Percentiles rank a stretch among this genome's conserved stretches.
phyloP scores from a whole-genome alignment of 331 rosid genomes.

The Erythrophleum ivorense region DNA sequence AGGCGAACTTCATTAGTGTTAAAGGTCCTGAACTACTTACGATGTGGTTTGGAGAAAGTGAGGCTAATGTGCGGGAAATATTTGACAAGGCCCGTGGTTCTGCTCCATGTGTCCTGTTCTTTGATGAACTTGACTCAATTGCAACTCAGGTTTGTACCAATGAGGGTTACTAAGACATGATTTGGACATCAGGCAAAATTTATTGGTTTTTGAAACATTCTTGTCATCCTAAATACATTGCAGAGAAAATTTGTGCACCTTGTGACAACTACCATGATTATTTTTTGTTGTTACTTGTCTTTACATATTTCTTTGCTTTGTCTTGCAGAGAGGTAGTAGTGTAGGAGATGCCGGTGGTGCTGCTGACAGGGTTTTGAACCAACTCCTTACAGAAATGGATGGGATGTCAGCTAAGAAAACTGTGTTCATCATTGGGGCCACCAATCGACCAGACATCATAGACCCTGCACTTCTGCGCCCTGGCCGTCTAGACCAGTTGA shows the following conservation, averaged over 20 bases:
- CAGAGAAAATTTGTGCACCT: neutral
- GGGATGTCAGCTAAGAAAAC: conserved; percentile 88
- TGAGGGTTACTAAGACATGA: neutral
- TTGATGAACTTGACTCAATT: conserved; percentile 83
- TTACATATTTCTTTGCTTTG: neutral
- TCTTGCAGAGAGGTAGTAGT: conserved; percentile 76
- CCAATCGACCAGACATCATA: conserved; percentile 80
- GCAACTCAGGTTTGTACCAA: conserved; percentile 70
- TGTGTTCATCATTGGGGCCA: conserved; percentile 79
- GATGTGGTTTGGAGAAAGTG: conserved; percentile 93
- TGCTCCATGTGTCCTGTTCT: conserved; percentile 85
- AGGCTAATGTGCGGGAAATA: conserved; percentile 83
- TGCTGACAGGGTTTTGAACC: conserved; percentile 84
- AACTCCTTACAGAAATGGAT: conserved; percentile 83
- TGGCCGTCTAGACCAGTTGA: conserved; percentile 83
- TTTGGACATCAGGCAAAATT: neutral
- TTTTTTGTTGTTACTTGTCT: neutral
- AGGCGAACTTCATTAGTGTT: conserved; percentile 84
- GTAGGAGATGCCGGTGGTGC: conserved; percentile 92
- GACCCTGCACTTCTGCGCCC: conserved; percentile 86
- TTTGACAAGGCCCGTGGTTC: conserved; percentile 85
- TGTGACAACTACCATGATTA: neutral
- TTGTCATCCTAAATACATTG: neutral
- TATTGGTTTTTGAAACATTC: neutral
- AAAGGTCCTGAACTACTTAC: conserved; percentile 87